These are phyloP conservation scores for Carex pumila DNA, from an alignment of 176 grass and related monocot species.

Conservation along the genomic window DNA sequence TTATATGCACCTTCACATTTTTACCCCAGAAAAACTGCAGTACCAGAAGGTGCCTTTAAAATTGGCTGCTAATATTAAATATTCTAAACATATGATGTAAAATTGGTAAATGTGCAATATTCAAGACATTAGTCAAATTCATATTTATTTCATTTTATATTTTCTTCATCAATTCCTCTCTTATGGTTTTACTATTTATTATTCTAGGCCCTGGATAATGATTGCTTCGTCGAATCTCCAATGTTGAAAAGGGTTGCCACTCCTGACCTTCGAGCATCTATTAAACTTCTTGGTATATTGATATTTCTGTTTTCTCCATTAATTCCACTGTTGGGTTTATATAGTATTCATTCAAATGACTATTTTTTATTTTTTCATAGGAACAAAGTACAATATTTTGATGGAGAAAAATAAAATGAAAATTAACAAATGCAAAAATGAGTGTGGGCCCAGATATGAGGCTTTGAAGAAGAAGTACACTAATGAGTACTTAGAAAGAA, in stretches of 20 bases:
- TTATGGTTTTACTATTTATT: constrained; percentile 1
- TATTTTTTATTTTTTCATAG: constrained; percentile 31
- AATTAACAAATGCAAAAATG: constrained; percentile 43
- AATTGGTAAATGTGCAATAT: background rate
- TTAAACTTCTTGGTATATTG: constrained; percentile 52
- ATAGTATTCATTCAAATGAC: background rate
- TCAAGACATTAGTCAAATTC: background rate
- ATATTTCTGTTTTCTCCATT: background rate
- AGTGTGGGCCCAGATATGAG: constrained; percentile 47
- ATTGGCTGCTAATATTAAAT: background rate
- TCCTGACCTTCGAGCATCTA: constrained; percentile 36
- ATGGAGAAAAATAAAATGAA: constrained; percentile 33
- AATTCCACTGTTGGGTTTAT: constrained; percentile 2
- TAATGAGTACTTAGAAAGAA: constrained; percentile 43
- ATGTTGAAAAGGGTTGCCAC: constrained; percentile 42
- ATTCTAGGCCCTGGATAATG: constrained; percentile 32
- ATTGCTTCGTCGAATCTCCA: constrained; percentile 34
- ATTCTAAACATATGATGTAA: background rate
- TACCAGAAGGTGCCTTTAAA: background rate
- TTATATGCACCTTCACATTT: background rate
- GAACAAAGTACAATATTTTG: constrained; percentile 49
- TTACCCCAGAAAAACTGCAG: background rate
- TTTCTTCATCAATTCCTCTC: background rate
- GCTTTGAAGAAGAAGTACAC: constrained; percentile 68
- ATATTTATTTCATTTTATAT: background rate